Conservation (phyloP, 2,329 filamentous ascomycete genomes). For the Hypoxylon sp. region DNA sequence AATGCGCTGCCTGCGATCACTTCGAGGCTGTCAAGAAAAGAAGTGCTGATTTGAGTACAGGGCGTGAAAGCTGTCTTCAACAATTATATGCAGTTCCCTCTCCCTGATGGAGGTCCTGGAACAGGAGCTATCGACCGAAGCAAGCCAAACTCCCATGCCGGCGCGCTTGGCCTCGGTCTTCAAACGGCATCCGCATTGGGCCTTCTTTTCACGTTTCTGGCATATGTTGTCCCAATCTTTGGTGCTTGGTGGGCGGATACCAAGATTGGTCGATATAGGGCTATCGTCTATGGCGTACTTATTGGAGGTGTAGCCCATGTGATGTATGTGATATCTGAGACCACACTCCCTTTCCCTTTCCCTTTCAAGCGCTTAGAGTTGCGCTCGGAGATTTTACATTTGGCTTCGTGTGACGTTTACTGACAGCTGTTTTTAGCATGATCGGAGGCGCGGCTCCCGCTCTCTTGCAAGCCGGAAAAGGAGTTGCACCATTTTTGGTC, state of each 20-base stretch:
- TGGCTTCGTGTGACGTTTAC: too few species aligned
- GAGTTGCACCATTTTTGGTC: constrained; percentile 67
- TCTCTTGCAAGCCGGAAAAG: constrained; percentile 56
- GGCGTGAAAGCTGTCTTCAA: constrained; percentile 58
- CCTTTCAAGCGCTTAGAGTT: too few species aligned
- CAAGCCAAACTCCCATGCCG: constrained; percentile 53
- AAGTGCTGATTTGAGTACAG: too few species aligned
- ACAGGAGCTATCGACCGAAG: constrained; percentile 47
- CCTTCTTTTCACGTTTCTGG: constrained; percentile 57
- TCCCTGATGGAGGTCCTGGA: constrained; percentile 53
- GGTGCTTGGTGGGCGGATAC: constrained; percentile 70
- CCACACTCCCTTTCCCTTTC: too few species aligned
- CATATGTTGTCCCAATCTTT: constrained; percentile 58
- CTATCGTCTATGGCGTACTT: constrained; percentile 64
- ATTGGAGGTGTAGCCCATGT: constrained; percentile 69
- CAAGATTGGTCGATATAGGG: constrained; percentile 71
- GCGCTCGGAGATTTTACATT: too few species aligned
- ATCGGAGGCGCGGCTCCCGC: constrained; percentile 69
- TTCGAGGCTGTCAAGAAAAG: too few species aligned
- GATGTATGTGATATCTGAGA: too few species aligned
- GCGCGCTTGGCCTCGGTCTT: constrained; percentile 60
- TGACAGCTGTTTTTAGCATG: too few species aligned
- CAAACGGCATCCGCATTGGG: constrained; percentile 56
- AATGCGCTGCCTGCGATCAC: too few species aligned
- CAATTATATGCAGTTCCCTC: constrained; percentile 64